phyloP scores from a whole-genome alignment of 306 rosid genomes.

The Fagus crenata region DNA sequence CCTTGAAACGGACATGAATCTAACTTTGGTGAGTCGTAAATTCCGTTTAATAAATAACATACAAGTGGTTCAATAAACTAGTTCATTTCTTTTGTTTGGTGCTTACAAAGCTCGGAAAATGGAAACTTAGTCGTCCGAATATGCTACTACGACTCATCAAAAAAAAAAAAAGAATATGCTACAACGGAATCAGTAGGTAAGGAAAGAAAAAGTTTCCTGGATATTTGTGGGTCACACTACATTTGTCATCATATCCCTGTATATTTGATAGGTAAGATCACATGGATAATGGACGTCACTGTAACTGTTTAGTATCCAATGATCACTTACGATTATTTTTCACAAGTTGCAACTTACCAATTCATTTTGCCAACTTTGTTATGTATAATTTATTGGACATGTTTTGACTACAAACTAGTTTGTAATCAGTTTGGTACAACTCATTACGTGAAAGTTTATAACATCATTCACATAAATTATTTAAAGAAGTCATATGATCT shows the following conservation, averaged over 20 bases:
- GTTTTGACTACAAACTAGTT: too few relatives aligned
- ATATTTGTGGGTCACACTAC: neutral
- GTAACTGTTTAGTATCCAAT: neutral
- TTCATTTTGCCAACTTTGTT: neutral
- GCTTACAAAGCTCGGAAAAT: too few relatives aligned
- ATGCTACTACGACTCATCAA: neutral
- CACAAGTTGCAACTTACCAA: neutral
- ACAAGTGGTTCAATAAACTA: neutral
- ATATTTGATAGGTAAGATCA: neutral
- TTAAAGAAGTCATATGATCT: too few relatives aligned
- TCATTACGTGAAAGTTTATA: too few relatives aligned
- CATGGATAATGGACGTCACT: too few relatives aligned
- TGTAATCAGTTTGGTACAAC: too few relatives aligned
- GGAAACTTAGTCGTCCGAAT: neutral
- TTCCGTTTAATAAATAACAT: neutral
- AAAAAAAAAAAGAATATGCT: neutral
- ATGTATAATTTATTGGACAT: too few relatives aligned
- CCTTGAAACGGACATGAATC: neutral
- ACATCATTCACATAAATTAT: too few relatives aligned
- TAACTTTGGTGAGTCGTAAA: neutral
- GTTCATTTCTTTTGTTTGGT: too few relatives aligned
- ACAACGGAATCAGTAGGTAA: neutral
- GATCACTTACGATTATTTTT: neutral
- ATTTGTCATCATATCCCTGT: too few relatives aligned
- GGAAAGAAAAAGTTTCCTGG: neutral